These are phyloP conservation scores for Linnemannia exigua DNA, from an alignment of 192 early-diverging fungal species.

Conservation along the genomic window DNA sequence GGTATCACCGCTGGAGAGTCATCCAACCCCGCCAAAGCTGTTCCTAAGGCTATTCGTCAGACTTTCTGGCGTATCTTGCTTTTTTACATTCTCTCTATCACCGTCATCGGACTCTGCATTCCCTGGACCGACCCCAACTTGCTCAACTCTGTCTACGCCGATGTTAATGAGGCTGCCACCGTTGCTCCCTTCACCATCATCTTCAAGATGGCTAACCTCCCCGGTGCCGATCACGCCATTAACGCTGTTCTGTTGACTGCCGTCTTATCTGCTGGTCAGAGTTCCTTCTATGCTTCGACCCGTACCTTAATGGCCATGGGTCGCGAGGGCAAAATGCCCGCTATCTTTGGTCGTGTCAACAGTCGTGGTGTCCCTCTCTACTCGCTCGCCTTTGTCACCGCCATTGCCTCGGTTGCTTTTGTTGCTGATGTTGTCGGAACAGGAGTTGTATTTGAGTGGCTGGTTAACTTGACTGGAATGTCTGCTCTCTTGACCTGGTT, in stretches of 20 bases:
- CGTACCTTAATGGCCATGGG: constrained; percentile 87
- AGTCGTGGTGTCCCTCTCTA: constrained; percentile 79
- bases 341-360: constrained; percentile 72
- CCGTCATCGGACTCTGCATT: constrained; percentile 87
- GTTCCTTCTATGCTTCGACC: constrained; percentile 87
- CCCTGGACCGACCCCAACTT: constrained; percentile 77
- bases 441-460: constrained; percentile 71
- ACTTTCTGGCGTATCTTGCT: constrained; percentile 90
- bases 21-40: constrained; percentile 84
- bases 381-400: constrained; percentile 70
- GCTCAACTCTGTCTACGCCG: constrained; percentile 56
- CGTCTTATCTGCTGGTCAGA: constrained; percentile 82
- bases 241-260: constrained; percentile 82
- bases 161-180: constrained; percentile 71
- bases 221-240: constrained; percentile 74
- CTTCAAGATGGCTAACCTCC: constrained; percentile 73
- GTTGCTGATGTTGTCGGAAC: constrained; percentile 39
- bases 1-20: constrained; percentile 94
- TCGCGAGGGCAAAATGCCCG: constrained; percentile 81
- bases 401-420: constrained; percentile 73
- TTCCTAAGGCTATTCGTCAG: constrained; percentile 79
- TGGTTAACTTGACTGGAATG: constrained; percentile 77
- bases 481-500: constrained; percentile 87
- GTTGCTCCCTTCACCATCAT: constrained; percentile 83
- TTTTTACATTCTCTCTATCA: constrained; percentile 78